phyloP scores from a whole-genome alignment of 2,329 filamentous ascomycete genomes.

The Cadophora sp. region DNA sequence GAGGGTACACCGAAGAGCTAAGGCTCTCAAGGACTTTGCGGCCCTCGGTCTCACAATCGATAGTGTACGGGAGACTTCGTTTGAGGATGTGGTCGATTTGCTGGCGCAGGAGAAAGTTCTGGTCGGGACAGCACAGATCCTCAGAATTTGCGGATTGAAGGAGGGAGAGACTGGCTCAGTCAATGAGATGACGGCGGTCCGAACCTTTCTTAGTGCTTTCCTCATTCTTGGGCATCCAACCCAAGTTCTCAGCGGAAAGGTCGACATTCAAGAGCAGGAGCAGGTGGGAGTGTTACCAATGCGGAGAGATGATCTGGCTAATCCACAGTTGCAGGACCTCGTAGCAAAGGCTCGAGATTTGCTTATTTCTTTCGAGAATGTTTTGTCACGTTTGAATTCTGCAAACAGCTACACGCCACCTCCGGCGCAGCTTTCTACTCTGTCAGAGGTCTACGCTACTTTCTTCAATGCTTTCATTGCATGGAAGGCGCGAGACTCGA shows the following conservation, averaged over 20 bases:
- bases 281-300: slow-evolving; percentile 58
- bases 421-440: slow-evolving; percentile 63
- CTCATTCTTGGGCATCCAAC: slow-evolving; percentile 81
- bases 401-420: slow-evolving; percentile 73
- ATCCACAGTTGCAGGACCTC: slow-evolving; percentile 71
- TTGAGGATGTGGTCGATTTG: slow-evolving; percentile 75
- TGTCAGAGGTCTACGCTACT: slow-evolving; percentile 73
- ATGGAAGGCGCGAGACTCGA: slow-evolving; percentile 83
- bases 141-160: slow-evolving; percentile 72
- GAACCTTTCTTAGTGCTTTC: slow-evolving; percentile 81
- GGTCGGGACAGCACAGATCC: slow-evolving; percentile 67
- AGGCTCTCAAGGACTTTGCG: slow-evolving; percentile 69
- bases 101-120: slow-evolving; percentile 73
- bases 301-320: slow-evolving; percentile 60
- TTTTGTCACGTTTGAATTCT: slow-evolving; percentile 68
- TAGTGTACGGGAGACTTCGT: slow-evolving; percentile 71
- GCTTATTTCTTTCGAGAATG: slow-evolving; percentile 78
- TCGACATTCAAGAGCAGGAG: slow-evolving; percentile 62
- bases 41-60: slow-evolving; percentile 74
- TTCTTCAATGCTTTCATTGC: slow-evolving; percentile 82
- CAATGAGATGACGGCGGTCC: slow-evolving; percentile 71
- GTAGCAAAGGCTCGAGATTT: slow-evolving; percentile 80
- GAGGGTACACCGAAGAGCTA: slow-evolving; percentile 64
- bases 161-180: slow-evolving; percentile 69
- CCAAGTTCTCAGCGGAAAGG: slow-evolving; percentile 78